Percentiles rank a stretch among this genome's conserved stretches.
Conservation (phyloP, 139 green algal genomes). For the Pycnococcus provasolii region DNA sequence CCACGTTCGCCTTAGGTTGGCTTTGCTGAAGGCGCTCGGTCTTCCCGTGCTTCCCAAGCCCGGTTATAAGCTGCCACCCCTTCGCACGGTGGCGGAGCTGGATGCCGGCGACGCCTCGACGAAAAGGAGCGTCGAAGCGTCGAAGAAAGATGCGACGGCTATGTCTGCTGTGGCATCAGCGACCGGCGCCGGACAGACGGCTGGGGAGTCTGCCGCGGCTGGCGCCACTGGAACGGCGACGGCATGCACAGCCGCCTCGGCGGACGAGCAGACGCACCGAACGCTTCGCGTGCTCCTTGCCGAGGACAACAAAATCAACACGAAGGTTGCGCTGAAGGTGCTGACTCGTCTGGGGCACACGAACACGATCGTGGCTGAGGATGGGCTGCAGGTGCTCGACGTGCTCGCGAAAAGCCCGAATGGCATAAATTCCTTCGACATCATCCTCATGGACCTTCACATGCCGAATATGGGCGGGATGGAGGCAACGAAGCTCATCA, state of each 20-base stretch:
- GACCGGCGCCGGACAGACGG: too few species aligned
- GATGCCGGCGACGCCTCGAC: neutral
- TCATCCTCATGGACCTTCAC: constrained; percentile 29
- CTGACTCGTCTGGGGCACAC: constrained; percentile 3
- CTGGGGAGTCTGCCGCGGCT: too few species aligned
- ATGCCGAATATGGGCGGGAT: constrained; percentile 27
- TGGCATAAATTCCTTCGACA: constrained; percentile 15
- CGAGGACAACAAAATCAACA: constrained; percentile 25
- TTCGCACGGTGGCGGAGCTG: too few species aligned
- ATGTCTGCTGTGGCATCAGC: too few species aligned
- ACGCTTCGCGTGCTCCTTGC: constrained; percentile 20
- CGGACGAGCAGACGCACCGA: neutral
- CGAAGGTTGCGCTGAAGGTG: constrained; percentile 14
- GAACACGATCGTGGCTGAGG: constrained; percentile 6
- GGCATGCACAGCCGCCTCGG: neutral
- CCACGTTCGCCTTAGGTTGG: too few species aligned
- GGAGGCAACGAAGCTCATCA: constrained; percentile 21
- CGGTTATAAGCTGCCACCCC: too few species aligned
- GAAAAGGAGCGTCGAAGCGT: neutral
- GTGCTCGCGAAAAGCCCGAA: neutral
- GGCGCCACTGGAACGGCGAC: neutral
- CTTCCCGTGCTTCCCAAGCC: too few species aligned
- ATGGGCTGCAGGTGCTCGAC: constrained; percentile 16
- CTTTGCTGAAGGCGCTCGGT: too few species aligned
- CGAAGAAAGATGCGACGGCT: neutral